Percentiles rank a stretch among this genome's conserved stretches.
phyloP scores from a whole-genome alignment of 345 rosid genomes.

The Pugionium cornutum region DNA sequence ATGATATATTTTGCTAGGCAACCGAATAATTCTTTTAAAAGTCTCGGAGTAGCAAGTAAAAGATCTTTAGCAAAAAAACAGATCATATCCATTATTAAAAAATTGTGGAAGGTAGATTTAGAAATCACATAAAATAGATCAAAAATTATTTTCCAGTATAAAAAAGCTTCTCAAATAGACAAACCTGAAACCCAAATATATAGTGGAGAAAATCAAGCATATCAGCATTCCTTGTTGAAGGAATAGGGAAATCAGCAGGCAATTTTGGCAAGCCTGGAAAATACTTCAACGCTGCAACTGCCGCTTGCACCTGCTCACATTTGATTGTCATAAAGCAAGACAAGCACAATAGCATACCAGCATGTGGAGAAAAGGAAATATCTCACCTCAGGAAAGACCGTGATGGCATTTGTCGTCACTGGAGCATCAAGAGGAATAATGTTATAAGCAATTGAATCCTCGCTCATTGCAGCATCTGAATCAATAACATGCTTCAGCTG shows the following conservation, averaged over 20 bases:
- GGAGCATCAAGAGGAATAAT: constrained; percentile 85
- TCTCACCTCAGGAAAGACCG: constrained; percentile 73
- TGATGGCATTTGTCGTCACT: constrained; percentile 66
- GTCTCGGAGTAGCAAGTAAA: background rate
- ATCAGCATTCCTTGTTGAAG: constrained; percentile 70
- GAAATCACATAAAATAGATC: background rate
- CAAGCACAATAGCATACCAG: constrained; percentile 20
- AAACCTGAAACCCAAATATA: constrained; percentile 95
- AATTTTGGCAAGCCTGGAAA: constrained; percentile 66
- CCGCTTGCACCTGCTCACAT: constrained; percentile 73
- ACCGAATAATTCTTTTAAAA: background rate
- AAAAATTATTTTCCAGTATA: background rate
- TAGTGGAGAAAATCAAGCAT: constrained; percentile 86
- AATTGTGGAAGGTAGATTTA: background rate
- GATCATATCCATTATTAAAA: background rate
- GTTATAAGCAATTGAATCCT: constrained; percentile 86
- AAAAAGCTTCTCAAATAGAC: constrained; percentile 29
- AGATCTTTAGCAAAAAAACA: background rate
- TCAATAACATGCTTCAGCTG: constrained; percentile 87
- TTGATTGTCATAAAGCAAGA: constrained; percentile 25
- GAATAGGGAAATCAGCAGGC: constrained; percentile 68
- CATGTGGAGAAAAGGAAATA: constrained; percentile 27
- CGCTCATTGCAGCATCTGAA: constrained; percentile 91
- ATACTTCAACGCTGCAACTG: constrained; percentile 69
- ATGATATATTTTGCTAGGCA: background rate